Base-by-base conservation (phyloP, 495 filamentous ascomycete genomes). In the Penicillium lividum region DNA sequence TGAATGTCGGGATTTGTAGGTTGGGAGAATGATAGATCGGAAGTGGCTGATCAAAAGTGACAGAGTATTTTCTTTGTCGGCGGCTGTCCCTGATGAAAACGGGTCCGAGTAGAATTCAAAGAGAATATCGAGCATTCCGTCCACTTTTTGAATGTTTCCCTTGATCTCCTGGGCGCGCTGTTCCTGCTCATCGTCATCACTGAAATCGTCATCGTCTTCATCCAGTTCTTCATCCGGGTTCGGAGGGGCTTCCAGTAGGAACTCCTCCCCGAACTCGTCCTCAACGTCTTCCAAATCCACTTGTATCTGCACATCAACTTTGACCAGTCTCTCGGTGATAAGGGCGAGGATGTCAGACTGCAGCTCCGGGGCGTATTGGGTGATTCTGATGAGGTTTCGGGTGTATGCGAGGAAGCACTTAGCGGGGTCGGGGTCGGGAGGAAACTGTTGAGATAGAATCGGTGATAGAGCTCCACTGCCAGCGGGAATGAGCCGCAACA, bases 231-330 rank as follows among this genome's bases (percentile, higher is more conserved):
- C 77, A 9, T 75, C 74, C 13, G 69, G 68, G 29, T 80, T 77
- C 13, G 67, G 72, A 11, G 74, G 68, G 22, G 68, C 54, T 42
- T 72, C 71, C 18, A 76, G 70, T 18, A 80, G 46, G 5, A 80
- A 59, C 38, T 73, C 75, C 30, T 90, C 86, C 53, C 81, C 85
- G 29, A 84, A 76, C 30, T 89, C 86, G 22, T 91, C 88, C 53
- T 89, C 87, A 51, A 94, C 73, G 59, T 95, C 90, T 57, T 97
- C 92, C 61, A 97, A 81, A 63, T 98, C 92, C 10, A 91, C 84
- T 70, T 97, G 93, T 68, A 98, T 92, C 67, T 96, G 90, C 4
- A 96, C 89, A 63, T 99, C 94, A 46, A 95, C 87, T 71, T 94
- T 96, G 56, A 97, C 90, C 4, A 97, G 76, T 51, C 86, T 83